Evolutionary conservation across 202 grass and related monocot genomes (phyloP).

Genomic region (Saccharum hybrid): DNA sequence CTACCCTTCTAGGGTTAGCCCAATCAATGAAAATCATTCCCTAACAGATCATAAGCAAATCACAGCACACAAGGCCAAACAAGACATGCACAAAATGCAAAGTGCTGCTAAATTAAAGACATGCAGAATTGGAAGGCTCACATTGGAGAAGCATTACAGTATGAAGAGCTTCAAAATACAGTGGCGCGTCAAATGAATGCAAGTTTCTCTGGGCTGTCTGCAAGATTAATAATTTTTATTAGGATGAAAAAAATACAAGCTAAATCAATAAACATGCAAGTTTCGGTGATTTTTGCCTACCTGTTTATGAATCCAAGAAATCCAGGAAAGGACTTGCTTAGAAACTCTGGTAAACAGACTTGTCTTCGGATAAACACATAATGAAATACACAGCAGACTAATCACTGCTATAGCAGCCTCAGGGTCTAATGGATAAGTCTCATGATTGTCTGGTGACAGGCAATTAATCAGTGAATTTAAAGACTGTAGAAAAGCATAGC

Average conservation of each 20-base stretch:
- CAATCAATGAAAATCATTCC: no score
- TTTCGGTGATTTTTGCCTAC: conserved; percentile 51
- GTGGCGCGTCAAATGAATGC: conserved; percentile 53
- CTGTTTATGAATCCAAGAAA: conserved; percentile 83
- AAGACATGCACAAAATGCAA: conserved; percentile 35
- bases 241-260: conserved; percentile 30
- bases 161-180: conserved; percentile 88
- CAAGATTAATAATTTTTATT: conserved; percentile 41
- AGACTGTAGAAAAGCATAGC: conserved; percentile 49
- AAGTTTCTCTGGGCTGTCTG: conserved; percentile 57
- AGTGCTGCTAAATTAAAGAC: conserved; percentile 30
- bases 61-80: conserved; percentile 5
- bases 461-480: conserved; percentile 59
- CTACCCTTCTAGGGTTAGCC: no score
- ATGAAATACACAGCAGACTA: conserved; percentile 65
- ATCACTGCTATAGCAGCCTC: conserved; percentile 67
- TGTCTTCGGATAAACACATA: conserved; percentile 55
- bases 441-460: conserved; percentile 57
- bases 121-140: conserved; percentile 47
- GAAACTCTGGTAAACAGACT: conserved; percentile 69
- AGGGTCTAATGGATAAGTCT: conserved; percentile 57
- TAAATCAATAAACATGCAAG: conserved; percentile 30
- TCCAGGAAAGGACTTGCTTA: conserved; percentile 81
- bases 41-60: conserved; percentile 10
- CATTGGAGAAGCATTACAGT: conserved; percentile 80